phyloP scores from a whole-genome alignment of 768 basidiomycete species.

The Auricularia heimuer region DNA sequence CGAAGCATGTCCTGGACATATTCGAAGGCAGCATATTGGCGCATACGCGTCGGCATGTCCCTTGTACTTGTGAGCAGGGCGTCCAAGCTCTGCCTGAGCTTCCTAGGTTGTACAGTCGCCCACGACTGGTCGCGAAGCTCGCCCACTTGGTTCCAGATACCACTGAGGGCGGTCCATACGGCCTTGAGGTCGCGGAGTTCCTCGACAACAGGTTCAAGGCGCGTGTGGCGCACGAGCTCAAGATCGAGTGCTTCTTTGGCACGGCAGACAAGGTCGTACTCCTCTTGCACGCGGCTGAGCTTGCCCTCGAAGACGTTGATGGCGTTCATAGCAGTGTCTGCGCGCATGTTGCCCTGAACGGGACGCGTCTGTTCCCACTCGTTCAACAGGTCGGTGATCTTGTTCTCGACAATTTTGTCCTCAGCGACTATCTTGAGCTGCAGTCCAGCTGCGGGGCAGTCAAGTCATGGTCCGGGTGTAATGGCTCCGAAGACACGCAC shows the following conservation, averaged over 20 bases:
- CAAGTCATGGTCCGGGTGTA: background rate
- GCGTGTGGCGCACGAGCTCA: conserved; percentile 80
- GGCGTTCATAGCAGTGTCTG: conserved; percentile 91
- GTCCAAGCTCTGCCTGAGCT: conserved; percentile 89
- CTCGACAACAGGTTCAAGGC: conserved; percentile 88
- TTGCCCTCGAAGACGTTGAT: conserved; percentile 94
- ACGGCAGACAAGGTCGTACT: conserved; percentile 88
- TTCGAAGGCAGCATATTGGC: conserved; percentile 98
- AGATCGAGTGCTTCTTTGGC: conserved; percentile 97
- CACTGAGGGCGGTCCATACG: conserved; percentile 97
- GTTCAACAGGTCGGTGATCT: conserved; percentile 77
- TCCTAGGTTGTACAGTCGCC: conserved; percentile 90
- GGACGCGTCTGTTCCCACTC: conserved; percentile 98
- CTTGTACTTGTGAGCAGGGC: conserved; percentile 86
- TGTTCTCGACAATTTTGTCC: conserved; percentile 95
- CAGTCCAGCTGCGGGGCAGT: conserved; percentile 64
- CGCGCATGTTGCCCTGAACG: conserved; percentile 92
- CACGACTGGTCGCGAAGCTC: conserved; percentile 84
- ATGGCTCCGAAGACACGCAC: conserved; percentile 33
- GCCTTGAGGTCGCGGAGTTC: conserved; percentile 94
- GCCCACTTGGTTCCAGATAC: conserved; percentile 88
- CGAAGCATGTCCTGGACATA: conserved; percentile 89
- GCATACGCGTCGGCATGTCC: conserved; percentile 98
- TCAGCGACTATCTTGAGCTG: conserved; percentile 99
- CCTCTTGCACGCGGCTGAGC: conserved; percentile 80